Conservation (phyloP, 306 rosid genomes). For the Delonix regia region DNA sequence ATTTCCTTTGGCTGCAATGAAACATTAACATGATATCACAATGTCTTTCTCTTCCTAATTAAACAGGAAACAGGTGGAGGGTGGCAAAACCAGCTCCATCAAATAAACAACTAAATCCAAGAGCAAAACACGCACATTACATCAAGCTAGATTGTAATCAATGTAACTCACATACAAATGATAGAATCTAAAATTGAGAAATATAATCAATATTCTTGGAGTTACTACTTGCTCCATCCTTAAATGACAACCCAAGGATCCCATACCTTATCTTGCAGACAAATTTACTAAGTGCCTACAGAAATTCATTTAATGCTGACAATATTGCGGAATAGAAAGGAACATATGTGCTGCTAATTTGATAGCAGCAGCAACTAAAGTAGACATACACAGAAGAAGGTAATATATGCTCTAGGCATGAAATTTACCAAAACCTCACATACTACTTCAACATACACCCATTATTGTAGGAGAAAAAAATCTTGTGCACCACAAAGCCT, state of each 20-base stretch:
- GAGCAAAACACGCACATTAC: background rate
- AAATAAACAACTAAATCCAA: background rate
- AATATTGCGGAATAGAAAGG: background rate
- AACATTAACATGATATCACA: constrained; percentile 33
- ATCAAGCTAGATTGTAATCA: background rate
- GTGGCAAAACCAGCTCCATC: background rate
- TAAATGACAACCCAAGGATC: background rate
- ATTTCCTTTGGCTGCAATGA: constrained; percentile 89
- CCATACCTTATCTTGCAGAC: background rate
- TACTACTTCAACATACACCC: background rate
- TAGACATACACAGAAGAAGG: background rate
- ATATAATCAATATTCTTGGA: background rate
- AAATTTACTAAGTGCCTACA: background rate
- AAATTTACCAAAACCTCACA: background rate
- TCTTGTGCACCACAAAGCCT: background rate
- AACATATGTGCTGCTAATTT: background rate
- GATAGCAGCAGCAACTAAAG: background rate
- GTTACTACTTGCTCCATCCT: background rate
- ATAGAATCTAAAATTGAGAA: no score
- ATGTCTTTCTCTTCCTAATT: constrained; percentile 14
- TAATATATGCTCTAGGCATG: background rate
- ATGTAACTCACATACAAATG: background rate
- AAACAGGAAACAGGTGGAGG: background rate
- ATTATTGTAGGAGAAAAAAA: constrained; percentile 6
- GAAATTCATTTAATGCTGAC: background rate